Evolutionary conservation across 805 yeast genomes (phyloP), one percentile per base, ranked within the genome.

Genomic region (Starmera dryadoides): DNA sequence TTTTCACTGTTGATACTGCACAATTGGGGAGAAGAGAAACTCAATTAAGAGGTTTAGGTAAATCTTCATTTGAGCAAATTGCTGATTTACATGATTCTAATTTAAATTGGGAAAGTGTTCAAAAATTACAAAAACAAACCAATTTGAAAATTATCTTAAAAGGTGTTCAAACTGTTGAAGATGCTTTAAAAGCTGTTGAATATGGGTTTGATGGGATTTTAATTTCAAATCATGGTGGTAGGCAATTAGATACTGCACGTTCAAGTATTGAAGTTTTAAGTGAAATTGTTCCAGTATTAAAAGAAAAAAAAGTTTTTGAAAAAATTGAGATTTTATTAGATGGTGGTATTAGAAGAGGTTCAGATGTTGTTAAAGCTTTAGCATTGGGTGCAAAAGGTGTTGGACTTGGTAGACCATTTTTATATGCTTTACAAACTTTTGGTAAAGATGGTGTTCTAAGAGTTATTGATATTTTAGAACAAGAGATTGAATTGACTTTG

Each of bases 301-400:
- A 61, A 32, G 55, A 59, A 36, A 55, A 55, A 15, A 60, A 66
- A 3, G 59, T 77, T 22, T 62, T 68, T 33, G 63, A 70, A 34
- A 71, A 73, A 42, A 64, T 82, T 37, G 85, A 81, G 48, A 70
- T 84, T 8, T 83, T 65, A 53, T 57, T 85, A 22, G 93, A 85
- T 53, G 93, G 94, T 38, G 93, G 93, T 29, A 68, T 84, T 21
- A 69, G 87, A 44, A 69, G 91, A 49, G 93, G 85, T 10, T 74
- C 87, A 4, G 94, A 85, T 53, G 62, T 85, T n/a, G 49, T 84
- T 36, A 84, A 85, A 52, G 91, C 93, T 0, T 56, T 85, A 12
- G 78, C 86, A 41, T 64, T 84, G 4, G 94, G 93, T 9, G 93
- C 91, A 22, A 76, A 71, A 42, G 86, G 85, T 3, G 77, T 73